Evolutionary conservation across 192 early-diverging fungal species (phyloP), one percentile per base, ranked within the genome.

Genomic region (Glomus cerebriforme): DNA sequence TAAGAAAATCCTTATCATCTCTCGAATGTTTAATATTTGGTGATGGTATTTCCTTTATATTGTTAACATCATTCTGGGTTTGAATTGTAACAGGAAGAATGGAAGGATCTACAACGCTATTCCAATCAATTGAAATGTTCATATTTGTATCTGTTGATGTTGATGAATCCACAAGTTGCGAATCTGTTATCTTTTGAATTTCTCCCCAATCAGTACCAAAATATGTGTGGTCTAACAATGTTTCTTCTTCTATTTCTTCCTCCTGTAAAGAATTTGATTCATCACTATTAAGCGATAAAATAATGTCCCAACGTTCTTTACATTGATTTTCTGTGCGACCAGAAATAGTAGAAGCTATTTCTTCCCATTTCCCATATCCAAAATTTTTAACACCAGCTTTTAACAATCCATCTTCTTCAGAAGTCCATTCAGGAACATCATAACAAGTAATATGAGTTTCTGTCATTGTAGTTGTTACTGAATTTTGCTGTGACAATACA

Each of bases 51-150:
- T 29, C 26, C 24, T 71, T 49, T 39, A 22, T 34, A n/a, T 67
- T 13, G 19, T 24, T 24, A 12, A 29, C 43, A 19, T 27, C 66
- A 22, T 68, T 37, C 7, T 66, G 34, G 17, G 12, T 69, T 47
- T 19, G 26, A 6, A 71, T 10, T n/a, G 69, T 29, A 19, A 47
- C 39, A 71, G 69, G 69, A 47, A 71, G 45, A 26, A 71, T 47
- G 39, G 69, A 1, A 13, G 69, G 22, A 27, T 71, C 13, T n/a
- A 71, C 43, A 26, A 49, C 39, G 17, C 26, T 45, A 71, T 24
- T 71, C 69, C 69, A 71, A 71, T 49, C 69, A 24, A 71, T 47
- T 15, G 69, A 71, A 71, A 71, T 68, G 13, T 35, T 35, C 31
- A 35, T 17, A 35, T 39, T 24, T 3, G 66, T 2, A 39, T n/a